Percentiles rank a stretch among this genome's conserved stretches.
Conservation (phyloP, 768 basidiomycete species). For the Auricularia sp. region DNA sequence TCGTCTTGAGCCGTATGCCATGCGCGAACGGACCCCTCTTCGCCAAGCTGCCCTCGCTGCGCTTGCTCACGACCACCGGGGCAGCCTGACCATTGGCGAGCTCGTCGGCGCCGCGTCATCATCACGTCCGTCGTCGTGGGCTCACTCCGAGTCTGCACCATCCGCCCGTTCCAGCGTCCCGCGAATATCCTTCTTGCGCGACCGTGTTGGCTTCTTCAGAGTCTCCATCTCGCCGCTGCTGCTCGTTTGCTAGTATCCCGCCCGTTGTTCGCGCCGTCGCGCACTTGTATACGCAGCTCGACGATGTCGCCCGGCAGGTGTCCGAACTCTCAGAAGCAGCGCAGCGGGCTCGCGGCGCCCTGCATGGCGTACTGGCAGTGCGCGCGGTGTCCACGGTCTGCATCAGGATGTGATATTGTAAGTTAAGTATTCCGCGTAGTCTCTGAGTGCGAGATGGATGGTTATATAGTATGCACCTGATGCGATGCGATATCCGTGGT, state of each 20-base stretch:
- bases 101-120: conserved; percentile 87
- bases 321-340: too few relatives aligned
- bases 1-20: conserved; percentile 41
- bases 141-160: conserved; percentile 71
- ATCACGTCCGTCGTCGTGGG: conserved; percentile 95
- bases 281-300: too few relatives aligned
- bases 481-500: too few relatives aligned
- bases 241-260: conserved; percentile 34
- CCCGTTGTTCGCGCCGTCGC: too few relatives aligned
- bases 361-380: too few relatives aligned
- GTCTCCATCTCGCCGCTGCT: conserved; percentile 68
- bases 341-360: too few relatives aligned
- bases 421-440: too few relatives aligned
- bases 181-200: conserved; percentile 76
- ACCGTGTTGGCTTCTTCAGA: conserved; percentile 84
- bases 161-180: conserved; percentile 85
- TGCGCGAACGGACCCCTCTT: conserved; percentile 59
- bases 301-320: too few relatives aligned
- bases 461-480: too few relatives aligned
- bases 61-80: conserved; percentile 47
- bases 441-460: too few relatives aligned
- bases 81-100: conserved; percentile 80
- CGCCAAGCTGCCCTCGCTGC: conserved; percentile 46
- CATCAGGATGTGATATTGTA: too few relatives aligned
- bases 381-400: too few relatives aligned